These are phyloP conservation scores for Trichosporon sp. DNA, from an alignment of 1,284 basidiomycete species.

Conservation along the genomic window DNA sequence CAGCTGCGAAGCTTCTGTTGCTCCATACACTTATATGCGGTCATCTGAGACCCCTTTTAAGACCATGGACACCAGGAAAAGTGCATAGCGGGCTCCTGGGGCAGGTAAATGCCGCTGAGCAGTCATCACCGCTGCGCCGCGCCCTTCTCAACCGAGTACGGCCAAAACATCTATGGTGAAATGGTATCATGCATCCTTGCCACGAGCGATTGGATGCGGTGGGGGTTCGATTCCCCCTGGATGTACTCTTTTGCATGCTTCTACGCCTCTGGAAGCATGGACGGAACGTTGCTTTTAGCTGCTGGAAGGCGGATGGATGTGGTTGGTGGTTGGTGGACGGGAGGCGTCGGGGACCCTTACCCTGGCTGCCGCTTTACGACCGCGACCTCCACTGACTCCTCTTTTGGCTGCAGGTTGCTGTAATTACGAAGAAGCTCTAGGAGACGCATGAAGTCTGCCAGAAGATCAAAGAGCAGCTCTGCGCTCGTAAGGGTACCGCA, in stretches of 20 bases:
- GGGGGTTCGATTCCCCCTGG: slow-evolving; percentile 5
- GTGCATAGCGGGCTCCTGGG: no score
- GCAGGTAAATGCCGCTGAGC: no score
- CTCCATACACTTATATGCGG: no score
- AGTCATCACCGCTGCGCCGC: not conserved
- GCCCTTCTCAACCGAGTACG: not conserved
- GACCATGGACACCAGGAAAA: no score
- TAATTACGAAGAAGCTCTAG: no score
- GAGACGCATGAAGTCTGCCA: no score
- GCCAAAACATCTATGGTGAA: not conserved
- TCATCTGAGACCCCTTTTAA: no score
- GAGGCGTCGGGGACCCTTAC: not conserved
- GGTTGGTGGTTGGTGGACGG: not conserved
- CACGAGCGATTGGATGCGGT: not conserved
- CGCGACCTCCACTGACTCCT: not conserved
- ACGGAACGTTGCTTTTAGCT: not conserved
- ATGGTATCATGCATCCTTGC: slow-evolving; percentile 3
- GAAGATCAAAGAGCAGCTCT: no score
- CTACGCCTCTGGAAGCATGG: not conserved
- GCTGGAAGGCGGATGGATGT: not conserved
- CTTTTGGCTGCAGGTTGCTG: not conserved
- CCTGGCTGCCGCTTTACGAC: not conserved
- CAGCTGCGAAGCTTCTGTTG: no score
- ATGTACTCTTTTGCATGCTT: slow-evolving; percentile 1
- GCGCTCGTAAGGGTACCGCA: no score